Evolutionary conservation across 2,329 filamentous ascomycete genomes (phyloP), one percentile per base, ranked within the genome.

Genomic region (Neodidymelliopsis sp.): DNA sequence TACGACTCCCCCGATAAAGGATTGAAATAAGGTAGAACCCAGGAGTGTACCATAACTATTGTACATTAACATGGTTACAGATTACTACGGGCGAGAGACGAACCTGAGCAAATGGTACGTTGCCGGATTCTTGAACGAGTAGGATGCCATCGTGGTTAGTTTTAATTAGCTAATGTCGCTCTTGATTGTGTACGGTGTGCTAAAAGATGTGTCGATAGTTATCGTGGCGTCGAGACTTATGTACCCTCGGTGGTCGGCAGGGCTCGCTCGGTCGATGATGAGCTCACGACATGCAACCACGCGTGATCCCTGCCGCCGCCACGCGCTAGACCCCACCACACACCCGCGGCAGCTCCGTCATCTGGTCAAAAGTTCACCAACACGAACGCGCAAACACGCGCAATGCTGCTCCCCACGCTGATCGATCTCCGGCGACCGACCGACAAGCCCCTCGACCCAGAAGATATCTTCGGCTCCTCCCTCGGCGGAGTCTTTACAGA

Each of bases 11-110:
- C 77, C 79, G 51, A 87, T 77, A 74, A 96, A 97, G 45, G 89
- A 88, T 72, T 97, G 91, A 75, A 91, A 97, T 72, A 96, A 81
- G 28, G 91, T 89, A 20, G 88, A 87, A 57, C 94, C 94, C 11
- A 97, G 79, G 38, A 97, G 83, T 15, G 90, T 91, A 59, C 91
- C 91, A 75, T 95, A 96, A 69, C 90, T 94, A 12, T 40, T 35
- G 49, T 37, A 16, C 39, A 6, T 52, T 44, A 52, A 39, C 52
- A 48, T 23, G 22, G 23, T 27, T 13, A 20, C 16, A 19, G 35
- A 28, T 46, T 4, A 16, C 9, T n/a, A 42, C 23, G 22, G 28
- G 28, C 6, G 11, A 6, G 15, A 25, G 9, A 19, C 15, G 23
- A 79, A 90, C 86, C 85, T 84, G 54, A 92, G 76, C 52, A 93